phyloP scores from a whole-genome alignment of 805 yeast species.

The Starmerella roubikii region DNA sequence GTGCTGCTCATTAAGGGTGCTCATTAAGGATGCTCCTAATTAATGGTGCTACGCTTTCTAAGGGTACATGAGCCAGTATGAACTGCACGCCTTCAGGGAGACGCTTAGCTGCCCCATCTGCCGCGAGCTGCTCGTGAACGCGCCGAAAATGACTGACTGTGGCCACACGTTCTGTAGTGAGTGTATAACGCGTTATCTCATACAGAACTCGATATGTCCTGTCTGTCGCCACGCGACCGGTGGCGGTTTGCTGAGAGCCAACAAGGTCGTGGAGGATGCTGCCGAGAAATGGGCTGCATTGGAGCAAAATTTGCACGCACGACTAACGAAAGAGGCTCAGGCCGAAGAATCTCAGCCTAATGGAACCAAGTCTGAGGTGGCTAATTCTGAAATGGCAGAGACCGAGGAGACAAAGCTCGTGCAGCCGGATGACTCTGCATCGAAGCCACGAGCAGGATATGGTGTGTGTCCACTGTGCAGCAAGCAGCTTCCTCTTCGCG shows the following conservation, averaged over 20 bases:
- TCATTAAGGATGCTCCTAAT: no score
- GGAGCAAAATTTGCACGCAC: no score
- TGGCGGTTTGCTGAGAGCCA: constrained; percentile 56
- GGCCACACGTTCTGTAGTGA: constrained; percentile 81
- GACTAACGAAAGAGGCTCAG: no score
- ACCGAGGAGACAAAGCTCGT: no score
- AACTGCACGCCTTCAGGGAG: constrained; percentile 49
- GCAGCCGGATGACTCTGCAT: no score
- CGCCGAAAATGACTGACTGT: constrained; percentile 76
- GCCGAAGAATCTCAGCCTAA: no score
- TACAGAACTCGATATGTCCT: constrained; percentile 56
- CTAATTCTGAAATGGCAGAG: no score
- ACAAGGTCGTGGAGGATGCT: constrained; percentile 57
- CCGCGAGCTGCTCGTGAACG: constrained; percentile 53
- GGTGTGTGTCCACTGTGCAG: constrained; percentile 55
- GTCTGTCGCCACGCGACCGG: constrained; percentile 57
- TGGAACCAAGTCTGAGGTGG: no score
- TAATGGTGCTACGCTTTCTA: no score
- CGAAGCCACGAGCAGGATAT: not conserved
- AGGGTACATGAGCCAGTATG: not conserved
- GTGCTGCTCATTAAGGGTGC: no score
- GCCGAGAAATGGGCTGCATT: constrained; percentile 44
- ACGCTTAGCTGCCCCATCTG: constrained; percentile 75
- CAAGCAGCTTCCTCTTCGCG: constrained; percentile 38
- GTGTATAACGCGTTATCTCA: constrained; percentile 62